Evolutionary conservation across 2,329 filamentous ascomycete genomes (phyloP).

Genomic region (Fusarium xylarioides): DNA sequence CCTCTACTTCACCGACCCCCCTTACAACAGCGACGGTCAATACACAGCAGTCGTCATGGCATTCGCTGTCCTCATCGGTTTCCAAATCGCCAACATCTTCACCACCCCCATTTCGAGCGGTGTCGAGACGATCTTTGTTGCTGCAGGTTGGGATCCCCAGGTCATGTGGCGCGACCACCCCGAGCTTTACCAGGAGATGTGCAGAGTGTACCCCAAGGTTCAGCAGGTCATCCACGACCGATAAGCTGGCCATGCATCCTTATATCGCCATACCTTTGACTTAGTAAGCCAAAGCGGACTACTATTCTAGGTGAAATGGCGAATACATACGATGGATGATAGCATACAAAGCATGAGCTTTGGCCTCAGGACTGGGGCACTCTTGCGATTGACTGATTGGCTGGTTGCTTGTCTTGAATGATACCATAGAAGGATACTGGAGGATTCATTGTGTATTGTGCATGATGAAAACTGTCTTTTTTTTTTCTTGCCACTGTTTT

Average conservation of each 20-base stretch:
- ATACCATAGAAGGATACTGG: slow-evolving; percentile 24
- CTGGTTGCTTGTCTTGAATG: background rate
- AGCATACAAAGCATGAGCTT: background rate
- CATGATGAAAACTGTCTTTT: background rate
- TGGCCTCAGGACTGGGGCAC: background rate
- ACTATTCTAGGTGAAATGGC: background rate
- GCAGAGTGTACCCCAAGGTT: slow-evolving; percentile 83
- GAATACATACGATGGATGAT: background rate
- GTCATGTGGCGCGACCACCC: slow-evolving; percentile 83
- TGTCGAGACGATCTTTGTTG: slow-evolving; percentile 93
- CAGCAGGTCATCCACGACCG: slow-evolving; percentile 72
- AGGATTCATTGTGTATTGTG: background rate
- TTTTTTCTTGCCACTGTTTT: background rate
- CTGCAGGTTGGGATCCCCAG: slow-evolving; percentile 73
- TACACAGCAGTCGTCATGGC: slow-evolving; percentile 84
- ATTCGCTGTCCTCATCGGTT: slow-evolving; percentile 86
- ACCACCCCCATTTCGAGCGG: slow-evolving; percentile 87
- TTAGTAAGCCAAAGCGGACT: background rate
- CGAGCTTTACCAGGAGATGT: slow-evolving; percentile 81
- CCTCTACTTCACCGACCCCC: slow-evolving; percentile 80
- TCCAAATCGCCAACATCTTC: slow-evolving; percentile 91
- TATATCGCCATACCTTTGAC: background rate
- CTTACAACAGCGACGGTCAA: slow-evolving; percentile 73
- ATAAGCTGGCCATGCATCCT: background rate
- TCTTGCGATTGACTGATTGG: background rate